Conservation (phyloP, 2,329 filamentous ascomycete species). For the Xylariaceae sp. region DNA sequence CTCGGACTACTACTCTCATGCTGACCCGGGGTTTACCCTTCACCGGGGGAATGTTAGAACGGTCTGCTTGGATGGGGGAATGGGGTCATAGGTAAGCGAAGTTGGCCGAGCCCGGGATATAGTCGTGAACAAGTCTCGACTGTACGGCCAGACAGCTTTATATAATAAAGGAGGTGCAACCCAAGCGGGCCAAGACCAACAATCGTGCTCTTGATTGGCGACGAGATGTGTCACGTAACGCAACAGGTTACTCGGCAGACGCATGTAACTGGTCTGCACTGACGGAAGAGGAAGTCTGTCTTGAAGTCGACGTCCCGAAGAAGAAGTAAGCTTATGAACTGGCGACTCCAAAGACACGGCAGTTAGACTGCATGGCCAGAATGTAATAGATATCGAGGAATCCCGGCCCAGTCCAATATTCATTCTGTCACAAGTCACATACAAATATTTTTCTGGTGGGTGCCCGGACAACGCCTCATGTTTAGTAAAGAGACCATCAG, state of each 20-base stretch:
- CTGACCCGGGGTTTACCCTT: no score
- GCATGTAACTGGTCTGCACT: slow-evolving; percentile 1
- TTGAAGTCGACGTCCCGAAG: slow-evolving; percentile 7
- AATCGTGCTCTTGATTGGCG: slow-evolving; percentile 7
- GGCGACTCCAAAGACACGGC: neutral
- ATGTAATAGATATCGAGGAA: no score
- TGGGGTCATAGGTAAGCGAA: neutral
- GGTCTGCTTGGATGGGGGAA: neutral
- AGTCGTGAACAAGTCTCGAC: neutral
- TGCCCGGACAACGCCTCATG: no score
- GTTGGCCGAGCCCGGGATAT: slow-evolving; percentile 1
- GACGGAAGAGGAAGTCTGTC: slow-evolving; percentile 9
- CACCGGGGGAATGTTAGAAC: no score
- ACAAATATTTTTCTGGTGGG: no score
- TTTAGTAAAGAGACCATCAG: no score
- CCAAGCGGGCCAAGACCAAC: neutral
- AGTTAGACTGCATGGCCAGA: no score
- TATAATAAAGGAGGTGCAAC: neutral
- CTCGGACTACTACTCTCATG: neutral
- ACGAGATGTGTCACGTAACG: neutral
- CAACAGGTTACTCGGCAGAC: neutral
- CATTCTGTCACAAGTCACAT: no score
- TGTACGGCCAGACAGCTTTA: neutral
- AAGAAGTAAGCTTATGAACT: slow-evolving; percentile 1
- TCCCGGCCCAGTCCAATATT: no score